Evolutionary conservation across 2,329 filamentous ascomycete species (phyloP).

Genomic region (Fusarium abutilonis): DNA sequence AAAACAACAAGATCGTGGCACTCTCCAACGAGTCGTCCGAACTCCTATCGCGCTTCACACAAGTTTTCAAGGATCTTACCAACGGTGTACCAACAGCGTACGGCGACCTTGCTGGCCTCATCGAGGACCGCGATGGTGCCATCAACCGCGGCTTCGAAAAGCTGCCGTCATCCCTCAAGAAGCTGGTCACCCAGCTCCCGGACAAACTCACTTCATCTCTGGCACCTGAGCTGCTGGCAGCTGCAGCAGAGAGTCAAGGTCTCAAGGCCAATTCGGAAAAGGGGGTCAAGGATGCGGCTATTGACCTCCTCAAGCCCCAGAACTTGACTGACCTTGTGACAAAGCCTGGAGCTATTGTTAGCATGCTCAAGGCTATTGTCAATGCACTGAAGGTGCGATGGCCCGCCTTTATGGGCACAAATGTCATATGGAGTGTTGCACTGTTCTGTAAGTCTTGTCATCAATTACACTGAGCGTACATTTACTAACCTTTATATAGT

Average conservation of each 20-base stretch:
- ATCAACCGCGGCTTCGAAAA: conserved; percentile 69
- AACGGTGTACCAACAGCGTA: conserved; percentile 95
- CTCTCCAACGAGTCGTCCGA: conserved; percentile 86
- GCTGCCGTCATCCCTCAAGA: conserved; percentile 83
- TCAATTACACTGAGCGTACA: not conserved
- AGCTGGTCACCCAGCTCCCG: conserved; percentile 84
- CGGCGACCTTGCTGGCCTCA: conserved; percentile 76
- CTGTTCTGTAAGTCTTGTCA: conserved; percentile 74
- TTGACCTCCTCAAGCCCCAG: conserved; percentile 74
- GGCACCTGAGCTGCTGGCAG: conserved; percentile 84
- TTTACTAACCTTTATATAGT: conserved; percentile 59
- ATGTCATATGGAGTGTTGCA: conserved; percentile 88
- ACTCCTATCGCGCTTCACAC: conserved; percentile 83
- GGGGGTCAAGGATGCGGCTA: conserved; percentile 69
- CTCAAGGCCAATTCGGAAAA: conserved; percentile 64
- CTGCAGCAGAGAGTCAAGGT: conserved; percentile 78
- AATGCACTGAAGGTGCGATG: conserved; percentile 87
- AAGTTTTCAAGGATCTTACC: conserved; percentile 90
- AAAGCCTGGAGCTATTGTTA: conserved; percentile 86
- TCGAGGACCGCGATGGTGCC: conserved; percentile 70
- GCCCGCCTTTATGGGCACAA: conserved; percentile 90
- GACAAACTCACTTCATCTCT: conserved; percentile 80
- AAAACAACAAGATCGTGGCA: conserved; percentile 86
- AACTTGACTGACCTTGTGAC: conserved; percentile 82
- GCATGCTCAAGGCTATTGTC: conserved; percentile 89